Base-by-base conservation (phyloP, 2,329 filamentous ascomycete genomes). In the Neurospora sp. region DNA sequence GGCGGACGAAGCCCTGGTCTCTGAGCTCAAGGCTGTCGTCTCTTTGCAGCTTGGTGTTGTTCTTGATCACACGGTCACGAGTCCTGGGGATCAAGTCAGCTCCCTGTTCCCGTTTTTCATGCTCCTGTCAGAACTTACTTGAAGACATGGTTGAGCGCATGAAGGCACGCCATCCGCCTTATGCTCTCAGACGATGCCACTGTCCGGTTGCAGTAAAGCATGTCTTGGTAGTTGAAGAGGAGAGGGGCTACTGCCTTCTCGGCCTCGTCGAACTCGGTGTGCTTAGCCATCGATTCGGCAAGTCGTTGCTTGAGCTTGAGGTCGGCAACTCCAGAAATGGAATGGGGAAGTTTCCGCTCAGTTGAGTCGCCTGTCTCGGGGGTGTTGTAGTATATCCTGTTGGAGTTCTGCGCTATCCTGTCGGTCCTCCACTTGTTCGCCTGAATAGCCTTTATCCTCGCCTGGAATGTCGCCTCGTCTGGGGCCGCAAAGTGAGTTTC, bases 1-100 rank as follows among this genome's bases (percentile, higher is more conserved):
- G 96, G 5, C 96, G 86, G 0, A 95, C 97, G 79, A 97, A 99
- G 0, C 96, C 96, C 80, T 99, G 96, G 74, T 99, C 96, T 73
- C 93, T 88, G 19, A 93, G 83, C 74, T 97, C 93, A 4, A 91
- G 81, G 43, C 92, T 89, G 17, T 86, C 82, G 43, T 85, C 84
- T 10, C 86, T 85, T 4, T 87, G 85, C 11, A 97, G 81, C 73
- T 89, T 92, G 69, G 91, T 88, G 77, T 94, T 98, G 81, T 98
- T 96, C 80, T 97, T 98, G 71, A 98, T 87, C 0, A 98, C 91
- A 38, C 89, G 88, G 77, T 98, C 95, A 73, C 96, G 89, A 1
- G 95, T 97, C 79, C 87, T 89, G 67, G 1, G 5, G 36, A 15
- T 33, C 2, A 15, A 15, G 70, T 75, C 37, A 75, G 72, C 43